phyloP scores from a whole-genome alignment of 805 yeast genomes.

The Kluyveromyces nonfermentans region DNA sequence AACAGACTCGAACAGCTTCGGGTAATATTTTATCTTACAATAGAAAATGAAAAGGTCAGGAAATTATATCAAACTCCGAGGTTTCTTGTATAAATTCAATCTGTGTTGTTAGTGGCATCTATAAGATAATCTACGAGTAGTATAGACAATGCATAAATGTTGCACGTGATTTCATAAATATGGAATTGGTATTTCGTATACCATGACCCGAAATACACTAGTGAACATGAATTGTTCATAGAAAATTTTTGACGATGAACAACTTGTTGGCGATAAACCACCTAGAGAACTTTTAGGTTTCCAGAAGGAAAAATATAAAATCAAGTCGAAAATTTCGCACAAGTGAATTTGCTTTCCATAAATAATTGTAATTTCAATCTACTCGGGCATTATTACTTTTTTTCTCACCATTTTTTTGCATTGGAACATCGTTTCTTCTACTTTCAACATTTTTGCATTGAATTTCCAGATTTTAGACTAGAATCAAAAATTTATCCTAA shows the following conservation, averaged over 20 bases:
- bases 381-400: not conserved
- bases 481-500: not conserved
- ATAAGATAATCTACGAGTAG: too few species aligned
- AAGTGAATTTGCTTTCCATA: constrained; percentile 1
- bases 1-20: too few species aligned
- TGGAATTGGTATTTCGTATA: not conserved
- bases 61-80: too few species aligned
- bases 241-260: not conserved
- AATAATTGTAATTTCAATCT: not conserved
- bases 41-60: too few species aligned
- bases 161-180: not conserved
- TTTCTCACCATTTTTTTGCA: not conserved
- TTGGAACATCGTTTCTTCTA: not conserved
- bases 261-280: not conserved
- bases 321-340: not conserved
- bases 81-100: too few species aligned
- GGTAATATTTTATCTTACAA: too few species aligned
- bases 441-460: not conserved
- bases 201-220: not conserved
- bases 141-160: too few species aligned
- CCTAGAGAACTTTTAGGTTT: not conserved
- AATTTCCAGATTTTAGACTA: not conserved
- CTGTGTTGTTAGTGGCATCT: too few species aligned
- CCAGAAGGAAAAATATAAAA: not conserved
- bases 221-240: not conserved